phyloP scores from a whole-genome alignment of 78 protist species.

The Fonticula alba region DNA sequence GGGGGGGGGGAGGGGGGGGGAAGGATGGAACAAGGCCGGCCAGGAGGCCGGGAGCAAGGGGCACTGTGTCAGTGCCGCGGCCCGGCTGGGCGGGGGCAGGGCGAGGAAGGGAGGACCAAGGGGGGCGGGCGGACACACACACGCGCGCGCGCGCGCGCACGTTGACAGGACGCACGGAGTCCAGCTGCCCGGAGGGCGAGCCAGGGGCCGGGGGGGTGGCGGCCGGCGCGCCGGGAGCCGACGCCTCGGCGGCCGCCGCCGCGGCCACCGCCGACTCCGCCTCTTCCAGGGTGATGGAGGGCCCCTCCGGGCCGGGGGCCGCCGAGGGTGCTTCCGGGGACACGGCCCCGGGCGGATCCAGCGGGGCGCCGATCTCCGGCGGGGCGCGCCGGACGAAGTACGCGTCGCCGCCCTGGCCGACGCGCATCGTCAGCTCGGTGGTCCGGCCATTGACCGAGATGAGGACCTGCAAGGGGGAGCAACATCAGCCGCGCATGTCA shows the following conservation, averaged over 20 bases:
- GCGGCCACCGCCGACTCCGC: not conserved
- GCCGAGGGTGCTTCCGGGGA: not conserved
- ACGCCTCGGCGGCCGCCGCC: not conserved
- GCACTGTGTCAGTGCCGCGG: no score
- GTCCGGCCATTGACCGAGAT: slow-evolving; percentile 42
- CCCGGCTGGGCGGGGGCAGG: no score
- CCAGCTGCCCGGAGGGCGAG: no score
- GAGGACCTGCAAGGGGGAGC: not conserved
- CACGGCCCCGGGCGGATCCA: not conserved
- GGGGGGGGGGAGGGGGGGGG: no score
- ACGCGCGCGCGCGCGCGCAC: no score
- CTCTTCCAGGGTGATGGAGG: not conserved
- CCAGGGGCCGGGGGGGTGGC: not conserved
- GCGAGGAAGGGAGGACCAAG: no score
- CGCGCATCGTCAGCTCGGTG: slow-evolving; percentile 38
- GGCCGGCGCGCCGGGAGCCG: not conserved
- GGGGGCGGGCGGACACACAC: no score
- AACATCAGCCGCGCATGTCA: no score
- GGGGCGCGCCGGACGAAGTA: no score
- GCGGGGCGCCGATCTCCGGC: not conserved
- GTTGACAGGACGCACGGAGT: no score
- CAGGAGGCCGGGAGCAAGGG: no score
- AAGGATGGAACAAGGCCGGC: no score
- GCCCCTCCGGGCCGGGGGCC: not conserved
- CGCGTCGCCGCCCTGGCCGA: slow-evolving; percentile 73